These are phyloP conservation scores for Boletus mariae DNA, from an alignment of 1,284 basidiomycete species.

Conservation along the genomic window DNA sequence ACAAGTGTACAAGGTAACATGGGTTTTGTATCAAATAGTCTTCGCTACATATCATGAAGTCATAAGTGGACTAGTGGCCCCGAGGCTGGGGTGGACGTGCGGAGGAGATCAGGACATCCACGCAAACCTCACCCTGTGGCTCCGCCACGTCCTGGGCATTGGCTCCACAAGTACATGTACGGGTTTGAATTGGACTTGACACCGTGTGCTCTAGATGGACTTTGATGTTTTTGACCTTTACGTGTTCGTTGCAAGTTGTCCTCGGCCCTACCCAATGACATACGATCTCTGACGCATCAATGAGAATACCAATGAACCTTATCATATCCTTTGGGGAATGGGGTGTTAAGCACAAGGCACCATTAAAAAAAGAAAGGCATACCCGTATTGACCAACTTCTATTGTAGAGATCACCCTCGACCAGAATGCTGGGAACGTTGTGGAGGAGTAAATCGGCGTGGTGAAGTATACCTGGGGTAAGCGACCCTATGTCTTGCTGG, in stretches of 20 bases:
- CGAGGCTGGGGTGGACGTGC: too few species aligned
- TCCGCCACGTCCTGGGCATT: not conserved
- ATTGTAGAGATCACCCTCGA: not conserved
- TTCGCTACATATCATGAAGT: too few species aligned
- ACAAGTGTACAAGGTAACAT: too few species aligned
- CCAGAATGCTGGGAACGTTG: not conserved
- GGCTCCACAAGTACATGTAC: not conserved
- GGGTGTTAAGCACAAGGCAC: too few species aligned
- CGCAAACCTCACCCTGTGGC: too few species aligned
- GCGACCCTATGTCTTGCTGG: too few species aligned
- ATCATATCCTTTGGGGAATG: not conserved
- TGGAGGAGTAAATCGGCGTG: not conserved
- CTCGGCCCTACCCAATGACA: not conserved
- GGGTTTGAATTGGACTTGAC: not conserved
- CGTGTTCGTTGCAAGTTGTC: not conserved
- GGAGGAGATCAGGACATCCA: too few species aligned
- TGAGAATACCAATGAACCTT: not conserved
- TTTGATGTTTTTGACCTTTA: not conserved
- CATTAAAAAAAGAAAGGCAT: not conserved
- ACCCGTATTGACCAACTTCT: not conserved
- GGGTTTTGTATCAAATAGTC: too few species aligned
- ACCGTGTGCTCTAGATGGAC: not conserved
- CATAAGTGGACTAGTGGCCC: too few species aligned
- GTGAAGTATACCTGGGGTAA: not conserved
- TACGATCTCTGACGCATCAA: not conserved